Conservation (phyloP, 768 basidiomycete species). For the Termitomyces titanicus region DNA sequence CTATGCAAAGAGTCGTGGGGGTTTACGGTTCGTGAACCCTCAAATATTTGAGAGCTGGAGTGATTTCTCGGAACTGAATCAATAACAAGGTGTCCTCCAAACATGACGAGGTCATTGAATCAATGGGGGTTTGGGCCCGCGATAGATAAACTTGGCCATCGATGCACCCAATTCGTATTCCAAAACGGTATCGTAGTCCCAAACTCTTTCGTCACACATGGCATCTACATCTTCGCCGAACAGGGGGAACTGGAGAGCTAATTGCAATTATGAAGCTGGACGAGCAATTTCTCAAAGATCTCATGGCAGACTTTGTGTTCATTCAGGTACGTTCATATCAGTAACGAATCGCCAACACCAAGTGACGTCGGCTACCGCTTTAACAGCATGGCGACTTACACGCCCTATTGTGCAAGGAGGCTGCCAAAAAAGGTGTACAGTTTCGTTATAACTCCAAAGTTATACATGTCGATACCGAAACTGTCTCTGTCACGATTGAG, state of each 20-base stretch:
- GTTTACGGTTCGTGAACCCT: too few species aligned
- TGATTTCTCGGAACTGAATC: too few species aligned
- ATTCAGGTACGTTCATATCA: slow-evolving; percentile 20
- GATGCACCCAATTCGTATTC: too few species aligned
- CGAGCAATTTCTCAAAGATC: slow-evolving; percentile 41
- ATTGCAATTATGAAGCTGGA: slow-evolving; percentile 46
- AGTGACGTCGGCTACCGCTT: too few species aligned
- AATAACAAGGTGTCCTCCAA: too few species aligned
- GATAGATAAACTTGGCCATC: too few species aligned
- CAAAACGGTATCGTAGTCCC: not conserved
- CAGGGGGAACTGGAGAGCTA: slow-evolving; percentile 40
- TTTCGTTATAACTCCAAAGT: slow-evolving; percentile 40
- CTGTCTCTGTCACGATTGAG: slow-evolving; percentile 33
- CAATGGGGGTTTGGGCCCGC: too few species aligned
- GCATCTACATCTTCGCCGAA: not conserved
- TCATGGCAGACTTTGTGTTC: slow-evolving; percentile 29
- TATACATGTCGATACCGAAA: slow-evolving; percentile 22
- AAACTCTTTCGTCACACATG: not conserved
- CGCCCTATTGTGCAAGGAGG: slow-evolving; percentile 42
- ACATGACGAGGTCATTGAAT: too few species aligned
- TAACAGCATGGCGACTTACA: slow-evolving; percentile 55
- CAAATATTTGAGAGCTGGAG: too few species aligned
- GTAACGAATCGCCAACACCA: not conserved
- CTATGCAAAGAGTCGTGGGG: too few species aligned
- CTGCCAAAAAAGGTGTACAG: slow-evolving; percentile 42